Percentiles rank a stretch among this genome's conserved stretches.
Conservation (phyloP, 2,329 filamentous ascomycete genomes). For the Cyclaneusma minus region DNA sequence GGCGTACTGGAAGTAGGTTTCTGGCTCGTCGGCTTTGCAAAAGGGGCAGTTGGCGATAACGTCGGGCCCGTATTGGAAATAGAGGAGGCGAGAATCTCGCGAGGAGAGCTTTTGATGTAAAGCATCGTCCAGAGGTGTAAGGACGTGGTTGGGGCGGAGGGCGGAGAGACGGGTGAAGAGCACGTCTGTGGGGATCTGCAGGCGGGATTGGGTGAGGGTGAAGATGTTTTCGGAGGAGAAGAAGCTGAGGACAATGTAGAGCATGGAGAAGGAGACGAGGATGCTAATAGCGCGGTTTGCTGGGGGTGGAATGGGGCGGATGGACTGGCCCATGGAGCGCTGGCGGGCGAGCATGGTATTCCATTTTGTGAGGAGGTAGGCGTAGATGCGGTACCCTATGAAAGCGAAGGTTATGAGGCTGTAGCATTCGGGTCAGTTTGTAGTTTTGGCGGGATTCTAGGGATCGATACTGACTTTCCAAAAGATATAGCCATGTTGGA, state of each 20-base stretch:
- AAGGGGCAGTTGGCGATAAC: slow-evolving; percentile 66
- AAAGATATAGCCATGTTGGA: slow-evolving; percentile 26
- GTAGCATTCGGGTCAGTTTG: too few relatives aligned
- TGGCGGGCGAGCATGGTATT: too few relatives aligned
- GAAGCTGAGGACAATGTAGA: slow-evolving; percentile 47
- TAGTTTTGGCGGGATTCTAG: not conserved
- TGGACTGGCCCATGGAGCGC: slow-evolving; percentile 26
- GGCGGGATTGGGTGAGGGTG: slow-evolving; percentile 56
- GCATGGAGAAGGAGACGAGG: slow-evolving; percentile 37
- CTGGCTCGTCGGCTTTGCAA: slow-evolving; percentile 55
- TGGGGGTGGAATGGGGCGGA: slow-evolving; percentile 37
- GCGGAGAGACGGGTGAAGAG: slow-evolving; percentile 61
- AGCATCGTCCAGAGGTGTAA: slow-evolving; percentile 44
- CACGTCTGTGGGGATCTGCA: slow-evolving; percentile 73
- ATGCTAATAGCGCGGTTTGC: slow-evolving; percentile 43
- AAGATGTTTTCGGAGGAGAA: slow-evolving; percentile 76
- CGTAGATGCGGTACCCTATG: too few relatives aligned
- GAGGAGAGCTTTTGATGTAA: slow-evolving; percentile 55
- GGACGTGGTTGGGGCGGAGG: slow-evolving; percentile 30
- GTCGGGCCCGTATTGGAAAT: slow-evolving; percentile 67
- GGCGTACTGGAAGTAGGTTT: slow-evolving; percentile 66
- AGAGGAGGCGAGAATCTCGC: slow-evolving; percentile 60
- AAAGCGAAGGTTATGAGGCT: too few relatives aligned
- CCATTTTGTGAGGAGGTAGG: too few relatives aligned
- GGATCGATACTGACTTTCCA: slow-evolving; percentile 27